These are phyloP conservation scores for Ceratocystis destructans DNA, from an alignment of 2,329 filamentous ascomycete species.

Conservation along the genomic window DNA sequence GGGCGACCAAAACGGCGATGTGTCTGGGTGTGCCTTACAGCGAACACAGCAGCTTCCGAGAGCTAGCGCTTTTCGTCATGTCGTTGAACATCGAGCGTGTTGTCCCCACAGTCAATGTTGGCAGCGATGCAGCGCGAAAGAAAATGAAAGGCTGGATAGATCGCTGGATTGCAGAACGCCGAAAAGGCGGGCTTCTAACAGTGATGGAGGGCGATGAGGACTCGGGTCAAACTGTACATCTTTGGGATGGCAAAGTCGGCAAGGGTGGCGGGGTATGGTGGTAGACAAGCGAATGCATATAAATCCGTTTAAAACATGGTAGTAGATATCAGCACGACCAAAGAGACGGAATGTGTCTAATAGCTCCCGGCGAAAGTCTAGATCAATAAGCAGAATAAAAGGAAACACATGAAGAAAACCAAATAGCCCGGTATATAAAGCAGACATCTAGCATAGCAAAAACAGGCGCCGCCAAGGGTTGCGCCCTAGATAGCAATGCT, in stretches of 20 bases:
- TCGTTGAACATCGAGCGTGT: constrained; percentile 74
- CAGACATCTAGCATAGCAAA: constrained; percentile 8
- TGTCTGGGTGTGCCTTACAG: constrained; percentile 93
- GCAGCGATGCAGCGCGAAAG: constrained; percentile 41
- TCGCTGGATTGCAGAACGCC: constrained; percentile 45
- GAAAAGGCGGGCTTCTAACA: constrained; percentile 39
- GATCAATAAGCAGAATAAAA: constrained; percentile 2
- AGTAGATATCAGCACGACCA: background rate
- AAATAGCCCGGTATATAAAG: constrained; percentile 4
- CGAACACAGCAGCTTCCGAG: constrained; percentile 88
- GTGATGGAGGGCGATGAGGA: constrained; percentile 32
- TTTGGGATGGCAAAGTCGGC: constrained; percentile 31
- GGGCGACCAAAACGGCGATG: constrained; percentile 66
- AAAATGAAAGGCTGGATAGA: constrained; percentile 54
- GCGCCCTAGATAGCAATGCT: constrained; percentile 4
- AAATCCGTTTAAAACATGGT: background rate
- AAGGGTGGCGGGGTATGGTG: constrained; percentile 31
- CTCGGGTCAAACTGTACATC: constrained; percentile 21
- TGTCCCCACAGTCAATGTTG: constrained; percentile 82
- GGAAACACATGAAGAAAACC: constrained; percentile 1
- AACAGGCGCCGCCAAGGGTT: constrained; percentile 1
- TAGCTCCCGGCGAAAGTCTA: background rate
- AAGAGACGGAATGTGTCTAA: background rate
- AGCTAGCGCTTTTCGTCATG: constrained; percentile 88
- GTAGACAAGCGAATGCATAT: constrained; percentile 21